These are phyloP conservation scores for Colletotrichum limetticola DNA, from an alignment of 2,329 filamentous ascomycete species.

Conservation along the genomic window DNA sequence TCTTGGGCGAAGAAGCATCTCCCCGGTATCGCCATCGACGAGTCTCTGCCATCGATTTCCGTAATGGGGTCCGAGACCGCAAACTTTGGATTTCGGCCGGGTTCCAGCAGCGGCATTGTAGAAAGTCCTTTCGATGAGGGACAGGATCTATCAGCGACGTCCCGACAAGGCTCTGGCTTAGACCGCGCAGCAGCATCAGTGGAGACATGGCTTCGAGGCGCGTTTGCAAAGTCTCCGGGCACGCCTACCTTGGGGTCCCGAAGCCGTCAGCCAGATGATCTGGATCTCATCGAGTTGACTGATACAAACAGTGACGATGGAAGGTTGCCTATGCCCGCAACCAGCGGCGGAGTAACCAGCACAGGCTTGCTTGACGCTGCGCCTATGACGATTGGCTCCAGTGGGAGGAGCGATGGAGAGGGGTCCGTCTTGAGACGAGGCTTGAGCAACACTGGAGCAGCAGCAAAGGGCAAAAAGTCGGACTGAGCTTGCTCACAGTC, in stretches of 20 bases:
- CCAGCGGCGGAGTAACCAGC: constrained; percentile 30
- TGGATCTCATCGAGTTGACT: constrained; percentile 78
- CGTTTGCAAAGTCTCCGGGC: constrained; percentile 72
- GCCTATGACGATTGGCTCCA: constrained; percentile 44
- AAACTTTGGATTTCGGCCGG: constrained; percentile 62
- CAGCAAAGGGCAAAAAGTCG: constrained; percentile 58
- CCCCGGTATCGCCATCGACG: constrained; percentile 79
- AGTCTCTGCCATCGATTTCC: constrained; percentile 72
- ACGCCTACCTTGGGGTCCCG: constrained; percentile 57
- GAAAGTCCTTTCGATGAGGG: constrained; percentile 63
- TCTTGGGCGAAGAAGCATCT: constrained; percentile 86
- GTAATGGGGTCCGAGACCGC: constrained; percentile 71
- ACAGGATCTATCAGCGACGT: constrained; percentile 51
- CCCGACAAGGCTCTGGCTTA: constrained; percentile 66
- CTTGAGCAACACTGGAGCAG: constrained; percentile 42
- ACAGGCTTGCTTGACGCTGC: constrained; percentile 45
- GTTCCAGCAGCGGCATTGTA: constrained; percentile 55
- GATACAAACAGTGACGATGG: constrained; percentile 70
- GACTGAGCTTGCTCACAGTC: constrained; percentile 43
- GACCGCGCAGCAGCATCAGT: constrained; percentile 89
- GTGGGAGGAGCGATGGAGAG: constrained; percentile 51
- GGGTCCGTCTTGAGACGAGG: constrained; percentile 47
- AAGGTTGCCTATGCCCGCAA: constrained; percentile 38
- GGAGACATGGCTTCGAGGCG: constrained; percentile 89
- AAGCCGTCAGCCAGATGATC: constrained; percentile 54